phyloP scores from a whole-genome alignment of 495 filamentous ascomycete genomes.

The Xylaria curta region DNA sequence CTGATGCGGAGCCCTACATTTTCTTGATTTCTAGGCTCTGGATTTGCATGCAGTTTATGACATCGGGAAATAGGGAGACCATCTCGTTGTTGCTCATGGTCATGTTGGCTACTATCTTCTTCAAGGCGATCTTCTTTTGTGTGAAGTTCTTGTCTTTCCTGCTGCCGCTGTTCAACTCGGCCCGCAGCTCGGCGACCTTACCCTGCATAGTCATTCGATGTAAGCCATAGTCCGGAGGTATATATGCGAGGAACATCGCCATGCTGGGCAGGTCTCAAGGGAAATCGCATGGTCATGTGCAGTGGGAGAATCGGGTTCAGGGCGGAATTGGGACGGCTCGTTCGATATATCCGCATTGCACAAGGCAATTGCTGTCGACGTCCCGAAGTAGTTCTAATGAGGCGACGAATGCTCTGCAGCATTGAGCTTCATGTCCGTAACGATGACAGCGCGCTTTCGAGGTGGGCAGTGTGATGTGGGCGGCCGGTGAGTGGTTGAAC shows the following conservation, averaged over 20 bases:
- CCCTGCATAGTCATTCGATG: slow-evolving; percentile 69
- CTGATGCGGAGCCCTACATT: slow-evolving; percentile 69
- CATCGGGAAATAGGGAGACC: slow-evolving; percentile 94
- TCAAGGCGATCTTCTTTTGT: slow-evolving; percentile 96
- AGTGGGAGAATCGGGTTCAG: slow-evolving; percentile 23
- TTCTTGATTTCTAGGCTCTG: slow-evolving; percentile 98
- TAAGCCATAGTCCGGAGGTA: slow-evolving; percentile 50
- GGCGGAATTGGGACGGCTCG: neutral
- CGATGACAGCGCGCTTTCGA: neutral
- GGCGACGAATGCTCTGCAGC: slow-evolving; percentile 4
- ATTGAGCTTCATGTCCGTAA: neutral
- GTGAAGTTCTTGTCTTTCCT: slow-evolving; percentile 99
- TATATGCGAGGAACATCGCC: slow-evolving; percentile 57
- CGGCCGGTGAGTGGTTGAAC: neutral
- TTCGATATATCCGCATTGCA: slow-evolving; percentile 5
- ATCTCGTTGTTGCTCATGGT: slow-evolving; percentile 99
- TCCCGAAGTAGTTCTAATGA: neutral
- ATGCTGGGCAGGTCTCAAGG: slow-evolving; percentile 38
- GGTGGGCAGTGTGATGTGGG: neutral
- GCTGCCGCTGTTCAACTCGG: slow-evolving; percentile 89
- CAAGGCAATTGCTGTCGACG: neutral
- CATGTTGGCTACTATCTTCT: slow-evolving; percentile 99
- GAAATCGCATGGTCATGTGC: slow-evolving; percentile 38
- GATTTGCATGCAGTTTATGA: slow-evolving; percentile 93
- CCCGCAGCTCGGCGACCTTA: slow-evolving; percentile 96